A percentile compares a stretch with the other conserved stretches of the same genome.
These are phyloP conservation scores for Gyromitra esculenta DNA, from an alignment of 2,329 filamentous ascomycete genomes.

Conservation along the genomic window DNA sequence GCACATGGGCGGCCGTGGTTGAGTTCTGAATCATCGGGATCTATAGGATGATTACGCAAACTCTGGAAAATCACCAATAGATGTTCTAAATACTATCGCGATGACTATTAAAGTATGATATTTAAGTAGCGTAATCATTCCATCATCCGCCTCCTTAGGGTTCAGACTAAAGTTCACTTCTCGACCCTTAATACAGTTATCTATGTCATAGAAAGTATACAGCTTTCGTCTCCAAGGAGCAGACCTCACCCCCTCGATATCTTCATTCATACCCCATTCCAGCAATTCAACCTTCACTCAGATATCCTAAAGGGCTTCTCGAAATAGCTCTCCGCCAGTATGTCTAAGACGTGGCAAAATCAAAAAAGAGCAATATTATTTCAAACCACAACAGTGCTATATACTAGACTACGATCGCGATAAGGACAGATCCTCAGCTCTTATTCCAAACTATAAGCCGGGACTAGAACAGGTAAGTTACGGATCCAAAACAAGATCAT, in stretches of 20 bases:
- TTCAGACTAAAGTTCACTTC: background rate
- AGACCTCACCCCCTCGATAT: constrained; percentile 3
- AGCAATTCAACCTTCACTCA: constrained; percentile 1
- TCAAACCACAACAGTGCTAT: background rate
- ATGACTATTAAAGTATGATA: background rate
- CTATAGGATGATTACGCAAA: background rate
- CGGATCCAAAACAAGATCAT: background rate
- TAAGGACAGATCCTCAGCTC: background rate
- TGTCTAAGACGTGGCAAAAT: background rate
- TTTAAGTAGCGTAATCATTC: background rate
- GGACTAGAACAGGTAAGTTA: background rate
- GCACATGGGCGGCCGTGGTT: background rate
- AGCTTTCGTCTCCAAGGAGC: background rate
- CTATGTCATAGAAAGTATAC: background rate
- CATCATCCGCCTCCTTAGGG: background rate
- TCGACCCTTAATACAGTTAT: background rate
- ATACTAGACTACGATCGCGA: background rate
- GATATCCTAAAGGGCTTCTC: background rate
- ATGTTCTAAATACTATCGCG: background rate
- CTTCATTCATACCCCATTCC: background rate
- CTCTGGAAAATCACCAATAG: background rate
- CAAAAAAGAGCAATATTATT: no score
- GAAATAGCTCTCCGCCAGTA: background rate
- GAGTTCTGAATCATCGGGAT: background rate
- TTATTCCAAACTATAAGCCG: background rate